Evolutionary conservation across 169 alveolate species (phyloP), one percentile per base, ranked within the genome.

Genomic region (Plasmodium reichenowi): DNA sequence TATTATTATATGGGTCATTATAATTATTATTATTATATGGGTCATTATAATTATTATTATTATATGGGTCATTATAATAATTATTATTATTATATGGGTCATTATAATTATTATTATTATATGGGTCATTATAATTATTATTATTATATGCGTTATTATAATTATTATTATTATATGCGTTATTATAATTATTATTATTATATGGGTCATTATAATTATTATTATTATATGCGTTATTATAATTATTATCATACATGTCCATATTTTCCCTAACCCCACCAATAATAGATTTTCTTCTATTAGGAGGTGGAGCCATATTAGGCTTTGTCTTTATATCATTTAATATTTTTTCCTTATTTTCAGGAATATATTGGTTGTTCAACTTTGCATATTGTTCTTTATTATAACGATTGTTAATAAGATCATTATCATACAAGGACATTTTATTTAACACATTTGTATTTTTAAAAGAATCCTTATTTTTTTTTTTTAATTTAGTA

Each of bases 401-500:
- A 12, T 32, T 54, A 24, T 50, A n/a, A 1, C 43, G 48, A 2
- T 56, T 26, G 54, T 67, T 45, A 67, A 29, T 67, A 13, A 70
- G 17, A 12, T 29, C 68, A 47, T 50, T 52, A 67, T 68, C 70
- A 13, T 29, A 29, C n/a, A 48, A 43, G 15, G 68, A 15, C 2
- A 78, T 38, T 52, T 74, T 74, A 74, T 17, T 58, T 59, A 60
- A 20, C 58, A 60, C 24, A 56, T 68, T 67, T 66, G 56, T 80
- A 7, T 54, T 67, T 26, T 80, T 45, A 22, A 22, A 67, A 80
- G 29, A 67, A 6, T 24, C 83, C 48, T 80, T 80, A 56, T 80
- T 72, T 68, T 80, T 80, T 10, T 54, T 29, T 58, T 68, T 80
- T 68, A 80, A 56, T 56, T 80, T 80, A 54, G 90, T 80, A 48